Base-by-base conservation (phyloP, 352 stramenopile species). In the Bremia lactucae region DNA sequence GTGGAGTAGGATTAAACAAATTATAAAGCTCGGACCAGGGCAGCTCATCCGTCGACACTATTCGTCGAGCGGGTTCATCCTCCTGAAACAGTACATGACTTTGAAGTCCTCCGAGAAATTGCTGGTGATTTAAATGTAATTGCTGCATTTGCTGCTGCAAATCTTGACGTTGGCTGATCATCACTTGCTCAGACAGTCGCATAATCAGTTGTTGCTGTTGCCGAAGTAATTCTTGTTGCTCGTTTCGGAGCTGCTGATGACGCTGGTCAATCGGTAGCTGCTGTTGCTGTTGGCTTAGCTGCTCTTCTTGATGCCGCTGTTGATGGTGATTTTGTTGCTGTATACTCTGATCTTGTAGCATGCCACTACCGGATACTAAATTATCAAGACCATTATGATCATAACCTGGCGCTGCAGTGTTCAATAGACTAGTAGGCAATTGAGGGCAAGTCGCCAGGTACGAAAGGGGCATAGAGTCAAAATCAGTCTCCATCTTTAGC, bases 21-120 rank as follows among this genome's bases (percentile, higher is more conserved):
- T 87, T 83, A 59, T 88, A 88, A 13, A 88, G 52, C 59, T 88
- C 76, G 16, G 76, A 83, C 76, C 76, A 88, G 11, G 76, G 76
- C 20, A 88, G 54, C 25, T 88, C 76, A 24, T 88, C 76, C 2
- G 52, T 82, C 19, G 73, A 69, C 11, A 88, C 72, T 4, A 88
- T 67, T 13, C 76, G 62, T 15, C 73, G 68, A 20, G 64, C 59
- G 14, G 72, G 62, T 39, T 62, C 36, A 4, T 78, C 49, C 31
- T 88, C 72, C 15, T 68, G 64, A 34, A 88, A 88, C 3, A 88
- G 49, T 34, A 59, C 72, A 53, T 88, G 71, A 36, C 54, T 71
- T 52, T 82, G 62, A 15, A 88, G 46, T 18, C 74, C 71, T 14
- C 39, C 42, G n/a, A 51, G 37, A 10, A 60, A 38, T 28, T 67